Evolutionary conservation across 371 early-diverging fungal genomes (phyloP), one percentile per base, ranked within the genome.

Genomic region (Globomyces sp.): DNA sequence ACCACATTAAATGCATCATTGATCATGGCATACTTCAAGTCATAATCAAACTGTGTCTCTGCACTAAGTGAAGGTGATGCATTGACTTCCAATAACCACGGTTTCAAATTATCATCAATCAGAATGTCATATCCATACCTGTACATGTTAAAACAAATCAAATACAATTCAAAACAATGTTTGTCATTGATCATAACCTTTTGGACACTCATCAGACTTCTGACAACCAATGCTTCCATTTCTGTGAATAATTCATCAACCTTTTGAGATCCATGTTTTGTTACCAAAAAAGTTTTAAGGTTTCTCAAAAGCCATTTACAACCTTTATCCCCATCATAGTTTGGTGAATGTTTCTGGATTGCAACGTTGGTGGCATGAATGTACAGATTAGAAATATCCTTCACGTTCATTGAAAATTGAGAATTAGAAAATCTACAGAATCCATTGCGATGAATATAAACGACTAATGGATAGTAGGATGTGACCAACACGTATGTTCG

Each of bases 301-400:
- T 83, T 83, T 11, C 83, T 70, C n/a, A 85, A 68, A 24, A 83
- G 71, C 85, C 85, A 85, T 65, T 85, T 85, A 73, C 84, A 85
- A 8, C 85, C 85, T 49, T 81, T 81, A 11, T 70, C 72, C 45
- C 72, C 70, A 61, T 75, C 73, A 64, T 85, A 85, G 62, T 83
- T 77, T 2, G 84, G 82, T n/a, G 80, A 65, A 41, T 75, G 77
- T 64, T 85, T 85, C 58, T 85, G 85, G 68, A 85, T 83, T 34
- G 85, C 82, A 1, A 85, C 85, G 65, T 85, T 85, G 3, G 85
- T 85, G 0, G 85, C 85, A 72, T 85, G 85, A 42, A 85, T 83
- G 52, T 75, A 85, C 63, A 85, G 57, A 70, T 85, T 85, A 11
- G 79, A 77, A 52, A 84, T 83, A 67, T 85, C 85, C 69, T 82